A percentile compares a stretch with the other conserved stretches of the same genome.
phyloP scores from a whole-genome alignment of 805 yeast species.

The Teunomyces kruisii region DNA sequence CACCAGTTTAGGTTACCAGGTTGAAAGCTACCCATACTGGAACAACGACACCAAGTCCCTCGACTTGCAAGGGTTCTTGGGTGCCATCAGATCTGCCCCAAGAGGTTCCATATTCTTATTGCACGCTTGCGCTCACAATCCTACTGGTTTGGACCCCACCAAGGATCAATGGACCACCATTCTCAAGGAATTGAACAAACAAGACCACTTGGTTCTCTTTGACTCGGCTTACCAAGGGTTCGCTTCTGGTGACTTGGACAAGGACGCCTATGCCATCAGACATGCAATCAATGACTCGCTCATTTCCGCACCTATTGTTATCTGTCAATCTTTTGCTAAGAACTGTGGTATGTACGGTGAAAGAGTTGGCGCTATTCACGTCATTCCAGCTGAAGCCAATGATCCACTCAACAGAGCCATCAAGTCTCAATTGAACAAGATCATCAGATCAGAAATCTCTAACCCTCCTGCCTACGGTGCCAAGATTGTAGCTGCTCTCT shows the following conservation, averaged over 20 bases:
- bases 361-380: conserved; percentile 92
- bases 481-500: conserved; percentile 75
- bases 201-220: conserved; percentile 76
- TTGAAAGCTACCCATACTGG: conserved; percentile 84
- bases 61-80: conserved; percentile 67
- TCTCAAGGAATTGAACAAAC: conserved; percentile 56
- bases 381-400: conserved; percentile 43
- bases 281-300: conserved; percentile 48
- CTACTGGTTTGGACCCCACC: conserved; percentile 95
- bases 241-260: conserved; percentile 81
- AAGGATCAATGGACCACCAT: conserved; percentile 76
- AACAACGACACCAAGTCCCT: conserved; percentile 66
- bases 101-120: conserved; percentile 75
- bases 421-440: conserved; percentile 69
- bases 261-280: conserved; percentile 83
- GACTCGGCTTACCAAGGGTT: conserved; percentile 98
- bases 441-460: conserved; percentile 83
- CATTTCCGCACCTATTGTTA: conserved; percentile 52
- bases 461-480: conserved; percentile 97
- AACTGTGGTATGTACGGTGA: conserved; percentile 98
- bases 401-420: conserved; percentile 54
- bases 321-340: conserved; percentile 96
- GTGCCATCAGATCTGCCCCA: conserved; percentile 64
- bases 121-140: conserved; percentile 97
- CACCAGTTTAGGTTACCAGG: conserved; percentile 62